These are phyloP conservation scores for Cordia subcordata DNA, from an alignment of 257 asterid genomes.

Conservation along the genomic window DNA sequence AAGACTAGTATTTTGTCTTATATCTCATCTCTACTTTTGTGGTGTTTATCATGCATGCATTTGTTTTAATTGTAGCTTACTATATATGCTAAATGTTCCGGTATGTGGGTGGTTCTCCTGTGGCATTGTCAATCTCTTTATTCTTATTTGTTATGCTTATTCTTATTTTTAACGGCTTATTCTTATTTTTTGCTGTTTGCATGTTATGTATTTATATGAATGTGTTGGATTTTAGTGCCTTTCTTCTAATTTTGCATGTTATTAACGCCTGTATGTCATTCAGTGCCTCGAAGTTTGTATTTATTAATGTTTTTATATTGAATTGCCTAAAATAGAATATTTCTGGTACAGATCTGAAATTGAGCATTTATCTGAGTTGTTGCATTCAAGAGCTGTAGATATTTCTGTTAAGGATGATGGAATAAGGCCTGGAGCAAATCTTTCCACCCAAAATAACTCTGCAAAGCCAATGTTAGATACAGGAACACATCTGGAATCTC, in stretches of 20 bases:
- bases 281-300: background rate
- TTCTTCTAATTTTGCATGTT: too few relatives aligned
- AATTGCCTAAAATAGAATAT: background rate
- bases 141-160: background rate
- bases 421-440: conserved; percentile 23
- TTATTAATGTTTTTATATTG: background rate
- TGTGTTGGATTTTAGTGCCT: too few relatives aligned
- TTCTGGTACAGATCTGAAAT: conserved; percentile 64
- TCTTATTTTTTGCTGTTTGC: too few relatives aligned
- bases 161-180: too few relatives aligned
- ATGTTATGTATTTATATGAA: too few relatives aligned
- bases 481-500: conserved; percentile 33
- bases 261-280: too few relatives aligned
- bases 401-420: conserved; percentile 24
- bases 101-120: background rate
- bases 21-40: background rate
- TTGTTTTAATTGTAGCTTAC: background rate
- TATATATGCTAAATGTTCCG: background rate
- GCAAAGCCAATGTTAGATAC: conserved; percentile 20
- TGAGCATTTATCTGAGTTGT: conserved; percentile 58
- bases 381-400: conserved; percentile 63
- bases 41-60: too few relatives aligned
- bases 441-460: conserved; percentile 9
- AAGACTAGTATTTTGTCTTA: conserved; percentile 5
- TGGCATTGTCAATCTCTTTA: background rate